Base-by-base conservation (phyloP, 2,329 filamentous ascomycete species). In the Ampelomyces quisqualis region DNA sequence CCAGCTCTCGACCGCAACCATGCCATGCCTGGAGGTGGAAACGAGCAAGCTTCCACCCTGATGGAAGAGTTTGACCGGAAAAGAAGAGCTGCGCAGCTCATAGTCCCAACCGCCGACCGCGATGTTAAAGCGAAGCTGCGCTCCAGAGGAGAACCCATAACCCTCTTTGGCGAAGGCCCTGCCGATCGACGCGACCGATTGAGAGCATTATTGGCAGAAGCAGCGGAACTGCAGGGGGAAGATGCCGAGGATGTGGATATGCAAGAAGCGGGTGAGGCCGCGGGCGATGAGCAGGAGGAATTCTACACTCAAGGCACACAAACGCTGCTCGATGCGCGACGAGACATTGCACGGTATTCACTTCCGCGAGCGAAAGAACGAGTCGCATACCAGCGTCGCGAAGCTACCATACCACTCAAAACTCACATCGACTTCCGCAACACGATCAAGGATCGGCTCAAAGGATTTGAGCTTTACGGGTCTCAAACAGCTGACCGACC, bases 401-500 rank as follows among this genome's bases (percentile, higher is more conserved):
- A 97, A 66, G 82, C 88, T 15, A 82, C 79, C 1, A 95, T 97
- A 53, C 84, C 88, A 1, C 73, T 97, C 37, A 82, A 90, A 50
- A 93, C 88, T 4, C 93, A 98, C 62, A 86, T 96, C 64, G 93
- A 91, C 59, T 90, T 95, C 65, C 83, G 93, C 43, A 95, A 95
- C 67, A 81, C 82, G 18, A 78, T 97, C 65, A 95, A 95, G 70
- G 88, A 94, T 54, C 80, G 81, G 42, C 69, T 98, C 20, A 77
- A 85, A 52, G 85, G 77, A 1, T 95, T 96, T 53, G 91, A 97
- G 61, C 77, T 98, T 11, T 93, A 93, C 64, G 94, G 89, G 13
- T 94, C 88, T 63, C 93, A 98, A 70, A 89, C 90, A 0, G 90
- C 89, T 34, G 90, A 97, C 53, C 79, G 93, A 26, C 88, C 95